Percentiles rank a stretch among this genome's conserved stretches.
Evolutionary conservation across 179 eudicot genomes (phyloP).

Genomic region (Sideroxylon spinosum): DNA sequence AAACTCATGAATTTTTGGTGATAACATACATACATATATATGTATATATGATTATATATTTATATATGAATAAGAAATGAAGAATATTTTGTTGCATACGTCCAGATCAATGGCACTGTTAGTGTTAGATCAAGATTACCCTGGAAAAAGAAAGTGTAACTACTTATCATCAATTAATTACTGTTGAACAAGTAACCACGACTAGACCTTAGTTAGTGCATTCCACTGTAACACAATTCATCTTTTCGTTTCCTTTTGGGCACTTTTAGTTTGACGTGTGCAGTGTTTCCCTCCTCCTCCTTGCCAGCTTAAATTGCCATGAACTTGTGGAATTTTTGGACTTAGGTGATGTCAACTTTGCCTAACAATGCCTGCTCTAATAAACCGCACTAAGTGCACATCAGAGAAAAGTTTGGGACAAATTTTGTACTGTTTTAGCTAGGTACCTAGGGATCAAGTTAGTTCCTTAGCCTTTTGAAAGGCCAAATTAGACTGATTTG

Average conservation of each 20-base stretch:
- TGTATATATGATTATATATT: no score
- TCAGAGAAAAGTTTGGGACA: neutral
- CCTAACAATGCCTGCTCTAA: neutral
- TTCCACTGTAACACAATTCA: neutral
- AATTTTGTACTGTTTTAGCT: neutral
- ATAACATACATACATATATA: neutral
- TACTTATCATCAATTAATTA: neutral
- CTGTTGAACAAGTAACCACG: neutral
- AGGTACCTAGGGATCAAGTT: neutral
- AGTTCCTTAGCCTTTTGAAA: neutral
- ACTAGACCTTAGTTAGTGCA: neutral
- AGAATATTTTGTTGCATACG: neutral
- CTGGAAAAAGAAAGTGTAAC: neutral
- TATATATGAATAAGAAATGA: neutral
- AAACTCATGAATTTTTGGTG: neutral
- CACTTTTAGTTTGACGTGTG: neutral
- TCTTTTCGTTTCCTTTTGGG: neutral
- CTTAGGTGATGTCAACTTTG: neutral
- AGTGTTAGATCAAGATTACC: neutral
- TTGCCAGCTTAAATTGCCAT: neutral
- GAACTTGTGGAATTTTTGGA: neutral
- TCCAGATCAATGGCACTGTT: constrained; percentile 1
- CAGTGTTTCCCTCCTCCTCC: neutral
- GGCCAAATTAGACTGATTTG: neutral
- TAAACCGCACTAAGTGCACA: neutral